Evolutionary conservation across 495 filamentous ascomycete species (phyloP), one percentile per base, ranked within the genome.

Genomic region (Hamigera avellanea): DNA sequence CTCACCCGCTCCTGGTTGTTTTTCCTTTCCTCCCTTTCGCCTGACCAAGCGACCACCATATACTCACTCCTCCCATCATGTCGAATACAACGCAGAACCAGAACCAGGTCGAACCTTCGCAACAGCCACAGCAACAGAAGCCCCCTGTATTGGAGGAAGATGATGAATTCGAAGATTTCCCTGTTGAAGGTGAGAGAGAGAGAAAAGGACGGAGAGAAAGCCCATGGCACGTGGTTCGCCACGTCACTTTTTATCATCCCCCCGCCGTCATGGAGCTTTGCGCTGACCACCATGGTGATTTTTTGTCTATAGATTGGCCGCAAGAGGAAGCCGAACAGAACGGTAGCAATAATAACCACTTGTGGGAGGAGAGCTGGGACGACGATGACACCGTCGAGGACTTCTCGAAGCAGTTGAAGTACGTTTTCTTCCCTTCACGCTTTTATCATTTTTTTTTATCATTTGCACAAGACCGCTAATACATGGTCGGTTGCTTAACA

Each of bases 351-450:
- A 83, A 77, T 45, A 77, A 79, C 45, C 86, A 95, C 67, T 64
- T 98, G 40, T 98, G 91, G 91, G 91, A 98, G 67, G 91, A 98
- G 72, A 95, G 86, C 67, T 98, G 91, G 91, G 91, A 98, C 61
- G 91, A 98, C 49, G 91, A 98, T 58, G 91, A 96, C 67, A 87
- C 86, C 39, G 88, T 71, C 48, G 93, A 96, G 56, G 91, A 98
- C 49, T 98, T 98, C 55, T 86, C 87, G 9, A 75, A 82, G 56
- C 91, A 95, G 75, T 63, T 98, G 55, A 93, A 86, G 93, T 98
- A 59, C 46, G 80, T 69, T 17, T 8, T 15, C 21, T 26, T 32
- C n/a, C n/a, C n/a, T n/a, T n/a, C n/a, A n/a, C n/a, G n/a, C n/a
- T n/a, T n/a, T n/a, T n/a, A n/a, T 39, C n/a, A n/a, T n/a, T n/a